A percentile compares a stretch with the other conserved stretches of the same genome.
phyloP scores from a whole-genome alignment of 805 yeast genomes.

The Candida lessepsii region DNA sequence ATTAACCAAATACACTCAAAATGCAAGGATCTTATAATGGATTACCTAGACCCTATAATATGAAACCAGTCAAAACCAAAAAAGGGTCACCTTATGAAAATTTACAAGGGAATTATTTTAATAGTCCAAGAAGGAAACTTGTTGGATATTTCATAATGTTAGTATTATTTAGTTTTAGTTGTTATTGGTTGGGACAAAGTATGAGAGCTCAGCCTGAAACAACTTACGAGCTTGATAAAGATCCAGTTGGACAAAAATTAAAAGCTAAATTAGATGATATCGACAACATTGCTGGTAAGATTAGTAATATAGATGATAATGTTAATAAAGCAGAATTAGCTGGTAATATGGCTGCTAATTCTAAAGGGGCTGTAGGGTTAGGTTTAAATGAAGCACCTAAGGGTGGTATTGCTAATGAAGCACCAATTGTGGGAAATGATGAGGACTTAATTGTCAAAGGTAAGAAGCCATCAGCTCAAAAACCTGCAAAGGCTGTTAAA shows the following conservation, averaged over 20 bases:
- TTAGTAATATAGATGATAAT: slow-evolving; percentile 21
- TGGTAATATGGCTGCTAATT: slow-evolving; percentile 35
- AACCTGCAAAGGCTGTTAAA: slow-evolving; percentile 1
- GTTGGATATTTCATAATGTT: slow-evolving; percentile 39
- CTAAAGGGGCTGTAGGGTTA: slow-evolving; percentile 38
- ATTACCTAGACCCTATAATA: slow-evolving; percentile 45
- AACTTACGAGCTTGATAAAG: slow-evolving; percentile 22
- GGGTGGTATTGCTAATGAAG: slow-evolving; percentile 48
- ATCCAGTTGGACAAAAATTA: slow-evolving; percentile 7
- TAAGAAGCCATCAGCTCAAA: slow-evolving; percentile 7
- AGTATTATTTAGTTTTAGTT: slow-evolving; percentile 31
- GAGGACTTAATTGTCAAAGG: slow-evolving; percentile 24
- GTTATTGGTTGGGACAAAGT: slow-evolving; percentile 38
- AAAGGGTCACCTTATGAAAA: slow-evolving; percentile 35
- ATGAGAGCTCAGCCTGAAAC: slow-evolving; percentile 26
- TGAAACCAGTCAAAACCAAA: slow-evolving; percentile 39
- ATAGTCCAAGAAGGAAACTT: slow-evolving; percentile 36
- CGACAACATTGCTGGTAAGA: slow-evolving; percentile 19
- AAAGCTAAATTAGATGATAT: slow-evolving; percentile 22
- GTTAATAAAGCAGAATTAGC: slow-evolving; percentile 36
- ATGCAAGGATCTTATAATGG: slow-evolving; percentile 49
- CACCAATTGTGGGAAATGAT: slow-evolving; percentile 41
- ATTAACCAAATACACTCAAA: background rate
- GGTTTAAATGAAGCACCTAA: slow-evolving; percentile 46
- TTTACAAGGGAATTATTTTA: slow-evolving; percentile 32